Evolutionary conservation across 1,139 yeast species (phyloP).

Genomic region (Geotrichum citri-aurantii): DNA sequence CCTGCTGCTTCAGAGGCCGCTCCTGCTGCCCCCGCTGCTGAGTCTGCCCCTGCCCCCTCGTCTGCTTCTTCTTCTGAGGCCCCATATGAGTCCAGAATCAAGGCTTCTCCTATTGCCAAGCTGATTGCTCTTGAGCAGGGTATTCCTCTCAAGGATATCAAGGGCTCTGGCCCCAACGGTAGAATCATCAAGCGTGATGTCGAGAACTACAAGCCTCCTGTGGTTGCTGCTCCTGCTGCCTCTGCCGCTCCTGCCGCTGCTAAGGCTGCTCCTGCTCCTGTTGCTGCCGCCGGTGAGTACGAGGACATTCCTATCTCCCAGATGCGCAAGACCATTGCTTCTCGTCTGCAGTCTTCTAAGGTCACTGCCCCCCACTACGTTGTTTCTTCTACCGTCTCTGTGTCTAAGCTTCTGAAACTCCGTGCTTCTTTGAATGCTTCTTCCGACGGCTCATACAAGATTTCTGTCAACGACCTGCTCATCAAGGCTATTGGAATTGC

Average conservation of each 20-base stretch:
- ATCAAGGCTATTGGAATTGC: slow-evolving; percentile 94
- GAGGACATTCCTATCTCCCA: slow-evolving; percentile 80
- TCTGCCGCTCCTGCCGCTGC: slow-evolving; percentile 44
- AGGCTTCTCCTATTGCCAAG: slow-evolving; percentile 96
- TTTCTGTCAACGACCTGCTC: slow-evolving; percentile 90
- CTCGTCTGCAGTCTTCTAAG: slow-evolving; percentile 81
- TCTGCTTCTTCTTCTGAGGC: slow-evolving; percentile 33
- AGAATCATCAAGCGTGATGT: slow-evolving; percentile 89
- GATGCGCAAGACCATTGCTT: slow-evolving; percentile 93
- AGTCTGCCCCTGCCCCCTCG: slow-evolving; percentile 21
- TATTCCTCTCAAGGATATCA: slow-evolving; percentile 71
- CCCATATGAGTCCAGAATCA: slow-evolving; percentile 55
- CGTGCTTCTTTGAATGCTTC: slow-evolving; percentile 84
- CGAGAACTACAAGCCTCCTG: slow-evolving; percentile 50
- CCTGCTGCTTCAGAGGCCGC: slow-evolving; percentile 28
- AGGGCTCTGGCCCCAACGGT: slow-evolving; percentile 93
- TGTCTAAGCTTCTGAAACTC: slow-evolving; percentile 82
- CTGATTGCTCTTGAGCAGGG: slow-evolving; percentile 91
- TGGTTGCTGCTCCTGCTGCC: slow-evolving; percentile 39
- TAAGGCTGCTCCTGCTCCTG: slow-evolving; percentile 44
- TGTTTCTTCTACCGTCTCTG: slow-evolving; percentile 81
- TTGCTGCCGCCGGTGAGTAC: slow-evolving; percentile 53
- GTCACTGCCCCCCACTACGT: slow-evolving; percentile 86
- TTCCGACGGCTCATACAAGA: slow-evolving; percentile 81
- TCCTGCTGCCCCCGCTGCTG: slow-evolving; percentile 23